phyloP scores from a whole-genome alignment of 2,329 filamentous ascomycete genomes.

The Pseudogymnoascus sp. region DNA sequence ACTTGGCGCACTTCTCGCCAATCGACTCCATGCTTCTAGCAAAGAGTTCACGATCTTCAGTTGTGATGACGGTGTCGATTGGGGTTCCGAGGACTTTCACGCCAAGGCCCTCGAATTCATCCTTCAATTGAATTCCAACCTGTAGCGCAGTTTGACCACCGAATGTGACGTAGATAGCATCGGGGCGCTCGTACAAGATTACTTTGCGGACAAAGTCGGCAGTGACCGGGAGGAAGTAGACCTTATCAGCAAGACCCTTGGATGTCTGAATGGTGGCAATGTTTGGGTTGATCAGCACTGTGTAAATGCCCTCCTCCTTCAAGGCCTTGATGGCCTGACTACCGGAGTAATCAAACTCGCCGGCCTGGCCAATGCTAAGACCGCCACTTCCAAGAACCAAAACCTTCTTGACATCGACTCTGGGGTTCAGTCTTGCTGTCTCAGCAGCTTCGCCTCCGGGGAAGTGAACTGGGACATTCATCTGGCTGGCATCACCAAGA shows the following conservation, averaged over 20 bases:
- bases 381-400: slow-evolving; percentile 90
- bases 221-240: slow-evolving; percentile 96
- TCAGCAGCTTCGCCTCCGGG: slow-evolving; percentile 76
- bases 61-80: slow-evolving; percentile 97
- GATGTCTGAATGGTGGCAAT: slow-evolving; percentile 99
- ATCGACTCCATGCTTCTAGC: slow-evolving; percentile 98
- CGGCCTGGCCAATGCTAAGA: slow-evolving; percentile 93
- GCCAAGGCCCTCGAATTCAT: slow-evolving; percentile 87
- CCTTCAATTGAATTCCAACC: slow-evolving; percentile 94
- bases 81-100: slow-evolving; percentile 93
- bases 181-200: slow-evolving; percentile 86
- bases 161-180: slow-evolving; percentile 96
- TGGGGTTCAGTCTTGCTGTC: slow-evolving; percentile 67
- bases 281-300: slow-evolving; percentile 96
- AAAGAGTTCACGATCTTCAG: slow-evolving; percentile 94
- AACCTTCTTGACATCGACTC: slow-evolving; percentile 85
- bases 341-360: slow-evolving; percentile 98
- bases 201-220: slow-evolving; percentile 97
- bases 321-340: slow-evolving; percentile 97
- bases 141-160: slow-evolving; percentile 95
- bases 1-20: slow-evolving; percentile 95
- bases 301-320: slow-evolving; percentile 97
- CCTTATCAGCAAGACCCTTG: slow-evolving; percentile 94
- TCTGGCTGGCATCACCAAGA: slow-evolving; percentile 55
- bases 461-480: slow-evolving; percentile 71